Evolutionary conservation across 805 yeast species (phyloP).

Genomic region (Kodamaea lidongshanica): DNA sequence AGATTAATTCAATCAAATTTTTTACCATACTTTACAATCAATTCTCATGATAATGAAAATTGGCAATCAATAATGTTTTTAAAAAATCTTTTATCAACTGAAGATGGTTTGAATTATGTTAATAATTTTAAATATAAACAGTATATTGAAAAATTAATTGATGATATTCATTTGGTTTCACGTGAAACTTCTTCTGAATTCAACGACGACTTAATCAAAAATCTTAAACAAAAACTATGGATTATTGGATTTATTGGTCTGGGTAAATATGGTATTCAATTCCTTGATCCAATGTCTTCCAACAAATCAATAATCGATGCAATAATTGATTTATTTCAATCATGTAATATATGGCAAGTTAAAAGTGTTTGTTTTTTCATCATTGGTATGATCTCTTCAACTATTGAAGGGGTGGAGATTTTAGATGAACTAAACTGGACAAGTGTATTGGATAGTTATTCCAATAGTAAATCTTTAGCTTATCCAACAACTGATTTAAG

Average conservation of each 20-base stretch:
- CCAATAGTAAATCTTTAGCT: conserved; percentile 10
- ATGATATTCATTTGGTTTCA: conserved; percentile 11
- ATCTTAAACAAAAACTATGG: conserved; percentile 75
- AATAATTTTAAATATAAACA: conserved; percentile 36
- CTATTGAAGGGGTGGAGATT: conserved; percentile 76
- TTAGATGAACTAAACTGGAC: conserved; percentile 77
- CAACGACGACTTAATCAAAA: conserved; percentile 9
- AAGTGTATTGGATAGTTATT: conserved; percentile 10
- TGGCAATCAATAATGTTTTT: conserved; percentile 51
- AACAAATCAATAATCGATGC: conserved; percentile 31
- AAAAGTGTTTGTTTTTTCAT: conserved; percentile 74
- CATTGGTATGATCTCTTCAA: conserved; percentile 66
- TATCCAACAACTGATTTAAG: conserved; percentile 10
- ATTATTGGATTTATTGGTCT: conserved; percentile 80
- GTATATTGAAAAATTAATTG: conserved; percentile 34
- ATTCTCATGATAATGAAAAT: not conserved
- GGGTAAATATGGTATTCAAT: conserved; percentile 57
- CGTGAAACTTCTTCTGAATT: conserved; percentile 15
- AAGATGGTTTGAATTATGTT: conserved; percentile 67
- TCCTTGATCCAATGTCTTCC: conserved; percentile 27
- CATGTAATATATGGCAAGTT: conserved; percentile 45
- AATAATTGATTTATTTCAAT: conserved; percentile 38
- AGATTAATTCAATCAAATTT: conserved; percentile 17
- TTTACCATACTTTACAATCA: conserved; percentile 1
- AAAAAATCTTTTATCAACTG: conserved; percentile 72